phyloP scores from a whole-genome alignment of 1,284 basidiomycete species.

The Lignosus rhinocerotis region DNA sequence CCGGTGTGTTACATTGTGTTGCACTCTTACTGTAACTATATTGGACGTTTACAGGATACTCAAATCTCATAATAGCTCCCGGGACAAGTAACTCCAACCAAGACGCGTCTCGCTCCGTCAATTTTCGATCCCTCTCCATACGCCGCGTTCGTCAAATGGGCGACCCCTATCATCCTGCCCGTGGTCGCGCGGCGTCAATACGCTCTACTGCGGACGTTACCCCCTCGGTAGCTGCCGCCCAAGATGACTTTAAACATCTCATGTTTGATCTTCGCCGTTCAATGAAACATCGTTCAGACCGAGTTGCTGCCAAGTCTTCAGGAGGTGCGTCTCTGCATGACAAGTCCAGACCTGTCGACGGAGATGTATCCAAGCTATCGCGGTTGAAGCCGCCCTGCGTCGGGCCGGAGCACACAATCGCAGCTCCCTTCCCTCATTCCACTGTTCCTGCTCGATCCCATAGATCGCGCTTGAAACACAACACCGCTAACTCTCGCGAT shows the following conservation, averaged over 20 bases:
- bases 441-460: background rate
- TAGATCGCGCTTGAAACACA: background rate
- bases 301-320: background rate
- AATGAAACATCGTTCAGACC: background rate
- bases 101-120: background rate
- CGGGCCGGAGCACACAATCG: slow-evolving; percentile 1
- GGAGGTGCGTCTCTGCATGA: background rate
- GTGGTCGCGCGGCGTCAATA: background rate
- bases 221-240: background rate
- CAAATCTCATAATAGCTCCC: background rate
- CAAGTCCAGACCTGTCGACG: background rate
- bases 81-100: background rate
- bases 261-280: background rate
- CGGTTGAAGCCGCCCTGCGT: background rate
- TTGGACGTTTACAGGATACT: background rate
- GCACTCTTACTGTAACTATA: background rate
- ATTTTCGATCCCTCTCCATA: background rate
- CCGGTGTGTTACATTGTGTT: background rate
- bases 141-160: background rate
- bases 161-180: slow-evolving; percentile 10
- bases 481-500: background rate
- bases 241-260: background rate
- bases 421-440: background rate
- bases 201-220: background rate
- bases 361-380: background rate